Evolutionary conservation across 331 rosid genomes (phyloP).

Genomic region (Acacia concinna): DNA sequence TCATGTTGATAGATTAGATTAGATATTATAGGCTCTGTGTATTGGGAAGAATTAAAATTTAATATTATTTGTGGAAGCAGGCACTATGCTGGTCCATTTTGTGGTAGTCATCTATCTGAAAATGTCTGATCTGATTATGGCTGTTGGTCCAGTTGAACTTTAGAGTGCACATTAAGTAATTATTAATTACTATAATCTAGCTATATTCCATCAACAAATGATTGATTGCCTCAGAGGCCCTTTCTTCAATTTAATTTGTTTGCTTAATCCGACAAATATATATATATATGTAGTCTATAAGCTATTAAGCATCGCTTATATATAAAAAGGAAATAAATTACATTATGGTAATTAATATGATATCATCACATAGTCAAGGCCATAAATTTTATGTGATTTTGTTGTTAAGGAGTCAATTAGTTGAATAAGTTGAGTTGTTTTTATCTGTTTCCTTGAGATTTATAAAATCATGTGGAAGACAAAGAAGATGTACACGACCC

Average conservation of each 20-base stretch:
- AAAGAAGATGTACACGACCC: neutral
- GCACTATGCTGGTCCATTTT: constrained; percentile 1
- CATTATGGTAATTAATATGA: neutral
- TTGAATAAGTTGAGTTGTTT: constrained; percentile 15
- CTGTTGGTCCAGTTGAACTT: constrained; percentile 75
- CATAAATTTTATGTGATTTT: neutral
- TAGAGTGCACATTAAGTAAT: constrained; percentile 76
- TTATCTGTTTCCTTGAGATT: neutral
- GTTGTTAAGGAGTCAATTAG: constrained; percentile 29
- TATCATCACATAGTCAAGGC: constrained; percentile 16
- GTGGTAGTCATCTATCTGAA: constrained; percentile 17
- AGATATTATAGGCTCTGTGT: neutral
- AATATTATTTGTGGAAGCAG: neutral
- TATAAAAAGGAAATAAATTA: neutral
- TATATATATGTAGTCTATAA: neutral
- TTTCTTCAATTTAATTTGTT: neutral
- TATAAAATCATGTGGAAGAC: neutral
- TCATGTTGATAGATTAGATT: neutral
- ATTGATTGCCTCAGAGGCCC: constrained; percentile 26
- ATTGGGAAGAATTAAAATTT: neutral
- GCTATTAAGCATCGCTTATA: neutral
- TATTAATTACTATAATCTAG: constrained; percentile 12
- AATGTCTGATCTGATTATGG: constrained; percentile 30
- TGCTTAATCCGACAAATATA: neutral
- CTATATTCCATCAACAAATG: constrained; percentile 6